Base-by-base conservation (phyloP, 768 basidiomycete species). In the Leccinum arenicola region DNA sequence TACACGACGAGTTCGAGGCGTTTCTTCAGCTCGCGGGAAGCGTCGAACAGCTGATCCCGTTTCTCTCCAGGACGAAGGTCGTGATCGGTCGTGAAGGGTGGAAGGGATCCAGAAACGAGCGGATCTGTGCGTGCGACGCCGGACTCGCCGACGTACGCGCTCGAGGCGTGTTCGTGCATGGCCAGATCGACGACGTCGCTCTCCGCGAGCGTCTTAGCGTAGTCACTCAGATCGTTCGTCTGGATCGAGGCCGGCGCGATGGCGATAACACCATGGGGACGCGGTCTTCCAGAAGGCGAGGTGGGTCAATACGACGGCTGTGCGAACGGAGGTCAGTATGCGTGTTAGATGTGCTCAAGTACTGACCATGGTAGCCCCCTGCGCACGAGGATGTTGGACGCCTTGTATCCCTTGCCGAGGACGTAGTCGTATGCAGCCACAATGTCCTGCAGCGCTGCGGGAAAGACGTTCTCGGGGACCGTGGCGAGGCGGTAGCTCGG, bases 191-290 rank as follows among this genome's bases (percentile, higher is more conserved):
- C 1, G 10, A 58, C 11, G 27, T 70, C 64, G 1, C 12, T n/a
- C 5, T 3, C 45, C 2, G 2, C 31, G 6, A 54, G 43, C 23
- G 53, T 33, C 59, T 52, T 52, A 48, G 58, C 51, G 4, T 55
- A 23, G 6, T 60, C 60, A 50, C 57, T 56, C 15, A 33, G 1
- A 12, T 62, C 52, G 1, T 11, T 10, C 2, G 67, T 69, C 9
- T 38, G 60, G 4, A 54, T 50, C 14, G 58, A 17, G 4, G 0
- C 10, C 0, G 88, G 88, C 0, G 85, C 75, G 33, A 89, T 76
- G 21, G 86, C 73, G 23, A 83, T 73, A 60, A 91, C 72, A 61
- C 88, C 84, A 0, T 72, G 69, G 48, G 84, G 82, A 38, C 85
- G 73, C 4, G 75, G 73, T 49, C 74, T 48, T 66, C 14, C 82